A percentile compares a stretch with the other conserved stretches of the same genome.
Evolutionary conservation across 805 yeast species (phyloP).

Genomic region (Naumovozyma dairenensis): DNA sequence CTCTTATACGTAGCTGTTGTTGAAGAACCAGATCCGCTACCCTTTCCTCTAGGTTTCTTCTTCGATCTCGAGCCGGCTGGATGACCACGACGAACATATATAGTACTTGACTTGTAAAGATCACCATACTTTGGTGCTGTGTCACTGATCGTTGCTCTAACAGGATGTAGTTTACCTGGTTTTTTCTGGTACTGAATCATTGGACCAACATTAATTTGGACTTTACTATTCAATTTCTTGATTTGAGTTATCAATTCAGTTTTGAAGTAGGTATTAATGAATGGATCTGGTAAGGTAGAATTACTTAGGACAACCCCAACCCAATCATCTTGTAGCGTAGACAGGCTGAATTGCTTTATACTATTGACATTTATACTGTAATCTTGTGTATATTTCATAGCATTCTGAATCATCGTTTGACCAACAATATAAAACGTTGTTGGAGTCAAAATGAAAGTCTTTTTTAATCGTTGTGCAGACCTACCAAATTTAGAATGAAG

Average conservation of each 20-base stretch:
- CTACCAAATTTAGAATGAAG: conserved; percentile 84
- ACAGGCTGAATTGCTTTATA: conserved; percentile 56
- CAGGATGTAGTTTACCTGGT: conserved; percentile 67
- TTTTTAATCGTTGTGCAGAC: conserved; percentile 68
- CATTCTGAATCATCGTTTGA: conserved; percentile 57
- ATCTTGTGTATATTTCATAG: conserved; percentile 53
- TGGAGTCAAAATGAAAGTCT: conserved; percentile 62
- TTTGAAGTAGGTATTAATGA: conserved; percentile 73
- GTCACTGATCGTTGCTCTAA: conserved; percentile 56
- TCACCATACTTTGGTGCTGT: conserved; percentile 63
- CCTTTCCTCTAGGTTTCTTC: conserved; percentile 60
- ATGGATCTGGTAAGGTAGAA: conserved; percentile 56
- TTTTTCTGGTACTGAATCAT: conserved; percentile 80
- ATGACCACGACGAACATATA: conserved; percentile 68
- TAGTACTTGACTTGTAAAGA: conserved; percentile 77
- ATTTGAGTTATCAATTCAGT: conserved; percentile 78
- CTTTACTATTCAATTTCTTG: conserved; percentile 47
- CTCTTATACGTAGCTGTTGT: neutral
- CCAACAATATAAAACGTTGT: conserved; percentile 58
- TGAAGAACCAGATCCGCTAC: conserved; percentile 7
- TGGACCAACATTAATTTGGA: conserved; percentile 58
- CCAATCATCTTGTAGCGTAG: conserved; percentile 88
- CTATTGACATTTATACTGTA: conserved; percentile 47
- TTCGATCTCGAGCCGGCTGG: conserved; percentile 65
- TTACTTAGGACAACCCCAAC: conserved; percentile 41